Percentiles rank a stretch among this genome's conserved stretches.
These are phyloP conservation scores for Pseudonitzschia delicatissima DNA, from an alignment of 108 stramenopile genomes.

Conservation along the genomic window DNA sequence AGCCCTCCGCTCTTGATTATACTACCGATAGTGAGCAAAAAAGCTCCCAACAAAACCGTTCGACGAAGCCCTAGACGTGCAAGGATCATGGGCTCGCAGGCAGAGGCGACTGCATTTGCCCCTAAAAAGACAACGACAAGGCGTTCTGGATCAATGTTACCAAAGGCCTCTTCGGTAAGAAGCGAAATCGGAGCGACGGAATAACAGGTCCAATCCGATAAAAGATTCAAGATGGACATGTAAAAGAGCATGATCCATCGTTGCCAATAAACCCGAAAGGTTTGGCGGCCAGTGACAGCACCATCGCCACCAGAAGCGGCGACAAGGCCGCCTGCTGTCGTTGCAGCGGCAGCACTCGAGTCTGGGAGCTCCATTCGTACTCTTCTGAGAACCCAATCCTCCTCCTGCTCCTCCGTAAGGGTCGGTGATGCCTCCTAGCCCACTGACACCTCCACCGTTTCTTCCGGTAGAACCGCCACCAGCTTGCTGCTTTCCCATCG, in stretches of 20 bases:
- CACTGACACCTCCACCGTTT: slow-evolving; percentile 2
- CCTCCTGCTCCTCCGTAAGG: not conserved
- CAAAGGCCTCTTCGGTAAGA: slow-evolving; percentile 66
- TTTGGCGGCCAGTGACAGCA: slow-evolving; percentile 7
- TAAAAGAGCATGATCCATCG: slow-evolving; percentile 83
- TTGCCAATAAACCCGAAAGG: slow-evolving; percentile 64
- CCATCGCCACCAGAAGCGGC: not conserved
- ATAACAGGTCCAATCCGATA: slow-evolving; percentile 87
- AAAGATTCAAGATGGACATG: slow-evolving; percentile 71
- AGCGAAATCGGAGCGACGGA: slow-evolving; percentile 80
- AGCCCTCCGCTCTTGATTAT: slow-evolving; percentile 79
- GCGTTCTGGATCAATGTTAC: slow-evolving; percentile 78
- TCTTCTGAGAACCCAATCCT: not conserved
- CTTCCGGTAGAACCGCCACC: slow-evolving; percentile 6
- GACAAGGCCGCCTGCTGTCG: not conserved
- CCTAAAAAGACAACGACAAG: slow-evolving; percentile 76
- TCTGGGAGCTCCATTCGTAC: not conserved
- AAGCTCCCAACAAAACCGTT: slow-evolving; percentile 73
- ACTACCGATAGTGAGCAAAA: slow-evolving; percentile 78
- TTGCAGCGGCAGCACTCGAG: not conserved
- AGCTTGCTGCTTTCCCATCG: not conserved
- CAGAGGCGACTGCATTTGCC: slow-evolving; percentile 78
- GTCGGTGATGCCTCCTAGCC: not conserved
- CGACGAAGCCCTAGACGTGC: slow-evolving; percentile 71
- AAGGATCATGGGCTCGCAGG: slow-evolving; percentile 79